Evolutionary conservation across 83 land plant genomes (phyloP).

Genomic region (Picea mariana): DNA sequence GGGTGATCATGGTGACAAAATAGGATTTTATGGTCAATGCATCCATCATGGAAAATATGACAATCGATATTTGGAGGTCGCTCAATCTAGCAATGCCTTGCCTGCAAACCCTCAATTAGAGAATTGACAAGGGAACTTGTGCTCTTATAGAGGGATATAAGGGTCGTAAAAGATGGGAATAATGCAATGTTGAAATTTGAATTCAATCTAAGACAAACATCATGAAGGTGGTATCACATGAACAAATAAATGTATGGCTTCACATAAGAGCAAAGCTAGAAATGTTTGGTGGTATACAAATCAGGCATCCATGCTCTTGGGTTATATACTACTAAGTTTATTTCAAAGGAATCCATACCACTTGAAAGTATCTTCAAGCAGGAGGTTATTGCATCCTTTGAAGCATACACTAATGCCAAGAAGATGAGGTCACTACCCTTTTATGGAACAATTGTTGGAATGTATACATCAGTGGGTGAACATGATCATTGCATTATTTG

Average conservation of each 20-base stretch:
- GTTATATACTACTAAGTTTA: constrained; percentile 70
- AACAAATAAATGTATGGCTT: constrained; percentile 80
- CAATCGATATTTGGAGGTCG: not conserved
- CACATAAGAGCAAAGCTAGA: constrained; percentile 78
- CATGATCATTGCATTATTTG: no score
- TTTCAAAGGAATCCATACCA: constrained; percentile 30
- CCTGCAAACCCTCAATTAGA: not conserved
- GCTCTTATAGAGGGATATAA: constrained; percentile 65
- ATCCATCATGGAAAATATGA: constrained; percentile 49
- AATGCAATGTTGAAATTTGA: constrained; percentile 23
- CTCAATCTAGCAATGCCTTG: constrained; percentile 9
- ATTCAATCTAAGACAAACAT: constrained; percentile 14
- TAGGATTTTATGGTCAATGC: constrained; percentile 82
- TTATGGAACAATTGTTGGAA: no score
- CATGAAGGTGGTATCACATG: constrained; percentile 60
- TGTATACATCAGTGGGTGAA: no score
- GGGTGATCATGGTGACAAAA: constrained; percentile 62
- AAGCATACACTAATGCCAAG: no score
- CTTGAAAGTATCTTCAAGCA: no score
- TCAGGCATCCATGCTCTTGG: constrained; percentile 90
- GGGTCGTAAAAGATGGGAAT: constrained; percentile 53
- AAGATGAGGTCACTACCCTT: no score
- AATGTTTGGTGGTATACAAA: constrained; percentile 73
- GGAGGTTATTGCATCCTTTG: no score
- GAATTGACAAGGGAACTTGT: constrained; percentile 43